Conservation (phyloP, 192 early-diverging fungal species). For the Coemansia sp. region DNA sequence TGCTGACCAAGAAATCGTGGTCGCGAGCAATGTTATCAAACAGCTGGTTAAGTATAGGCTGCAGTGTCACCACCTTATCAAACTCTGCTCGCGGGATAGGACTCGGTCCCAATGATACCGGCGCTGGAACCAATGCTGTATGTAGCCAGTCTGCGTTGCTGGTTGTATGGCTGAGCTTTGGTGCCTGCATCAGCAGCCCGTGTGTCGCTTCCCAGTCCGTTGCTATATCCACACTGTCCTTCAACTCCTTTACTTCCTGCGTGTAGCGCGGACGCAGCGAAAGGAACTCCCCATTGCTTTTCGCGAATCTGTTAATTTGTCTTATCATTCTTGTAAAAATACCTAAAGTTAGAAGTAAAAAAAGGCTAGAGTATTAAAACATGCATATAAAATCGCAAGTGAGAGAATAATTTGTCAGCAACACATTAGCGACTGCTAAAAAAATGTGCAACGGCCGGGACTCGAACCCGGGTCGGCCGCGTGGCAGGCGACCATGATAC, state of each 20-base stretch:
- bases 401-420: neutral
- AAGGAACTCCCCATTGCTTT: slow-evolving; percentile 27
- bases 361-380: slow-evolving; percentile 3
- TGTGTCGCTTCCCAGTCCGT: slow-evolving; percentile 85
- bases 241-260: slow-evolving; percentile 30
- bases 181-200: slow-evolving; percentile 75
- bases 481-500: slow-evolving; percentile 75
- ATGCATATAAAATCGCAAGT: neutral
- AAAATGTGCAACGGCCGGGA: slow-evolving; percentile 60
- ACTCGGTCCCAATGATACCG: slow-evolving; percentile 82
- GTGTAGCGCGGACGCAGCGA: slow-evolving; percentile 29
- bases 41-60: slow-evolving; percentile 77
- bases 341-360: neutral
- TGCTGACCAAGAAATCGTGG: slow-evolving; percentile 66
- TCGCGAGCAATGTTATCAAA: slow-evolving; percentile 79
- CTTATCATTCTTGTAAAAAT: slow-evolving; percentile 4
- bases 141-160: slow-evolving; percentile 26
- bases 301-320: slow-evolving; percentile 15
- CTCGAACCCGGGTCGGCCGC: slow-evolving; percentile 79
- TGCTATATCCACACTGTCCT: slow-evolving; percentile 55
- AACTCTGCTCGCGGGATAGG: slow-evolving; percentile 75
- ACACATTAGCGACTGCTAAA: neutral
- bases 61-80: slow-evolving; percentile 69
- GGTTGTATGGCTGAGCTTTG: slow-evolving; percentile 18
- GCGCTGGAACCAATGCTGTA: slow-evolving; percentile 71